These are phyloP conservation scores for Luffa acutangula DNA, from an alignment of 306 rosid genomes.

Conservation along the genomic window DNA sequence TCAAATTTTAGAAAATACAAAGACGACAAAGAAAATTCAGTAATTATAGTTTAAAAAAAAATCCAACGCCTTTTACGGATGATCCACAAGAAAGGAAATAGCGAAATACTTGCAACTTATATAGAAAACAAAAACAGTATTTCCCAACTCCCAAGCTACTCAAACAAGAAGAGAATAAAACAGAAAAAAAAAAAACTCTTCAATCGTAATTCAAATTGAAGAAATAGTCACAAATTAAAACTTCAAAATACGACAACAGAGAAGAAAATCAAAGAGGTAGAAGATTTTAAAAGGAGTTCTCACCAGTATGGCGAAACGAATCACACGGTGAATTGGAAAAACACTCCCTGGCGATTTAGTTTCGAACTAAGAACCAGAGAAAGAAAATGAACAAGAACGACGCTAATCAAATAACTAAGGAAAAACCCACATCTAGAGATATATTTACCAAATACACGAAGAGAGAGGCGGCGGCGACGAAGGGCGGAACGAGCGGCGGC, in stretches of 20 bases:
- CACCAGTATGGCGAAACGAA: background rate
- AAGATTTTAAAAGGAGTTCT: background rate
- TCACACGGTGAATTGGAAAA: background rate
- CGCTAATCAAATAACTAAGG: too few species aligned
- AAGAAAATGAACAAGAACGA: too few species aligned
- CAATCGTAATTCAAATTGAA: background rate
- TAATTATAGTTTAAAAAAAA: background rate
- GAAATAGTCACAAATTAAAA: background rate
- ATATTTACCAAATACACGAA: too few species aligned
- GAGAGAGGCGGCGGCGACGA: too few species aligned
- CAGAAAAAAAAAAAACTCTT: background rate
- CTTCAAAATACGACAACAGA: background rate
- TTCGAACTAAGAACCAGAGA: background rate
- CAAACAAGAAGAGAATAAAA: too few species aligned
- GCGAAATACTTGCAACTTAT: background rate
- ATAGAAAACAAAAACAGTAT: background rate
- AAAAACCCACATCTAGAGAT: too few species aligned
- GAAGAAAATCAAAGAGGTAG: background rate
- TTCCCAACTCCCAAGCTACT: background rate
- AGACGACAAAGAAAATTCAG: background rate
- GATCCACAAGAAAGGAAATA: background rate
- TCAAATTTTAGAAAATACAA: background rate
- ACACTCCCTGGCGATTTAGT: background rate
- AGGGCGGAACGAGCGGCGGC: too few species aligned
- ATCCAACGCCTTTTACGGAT: constrained; percentile 6